Base-by-base conservation (phyloP, 805 yeast genomes). In the Vanderwaltozyma tropicalis region DNA sequence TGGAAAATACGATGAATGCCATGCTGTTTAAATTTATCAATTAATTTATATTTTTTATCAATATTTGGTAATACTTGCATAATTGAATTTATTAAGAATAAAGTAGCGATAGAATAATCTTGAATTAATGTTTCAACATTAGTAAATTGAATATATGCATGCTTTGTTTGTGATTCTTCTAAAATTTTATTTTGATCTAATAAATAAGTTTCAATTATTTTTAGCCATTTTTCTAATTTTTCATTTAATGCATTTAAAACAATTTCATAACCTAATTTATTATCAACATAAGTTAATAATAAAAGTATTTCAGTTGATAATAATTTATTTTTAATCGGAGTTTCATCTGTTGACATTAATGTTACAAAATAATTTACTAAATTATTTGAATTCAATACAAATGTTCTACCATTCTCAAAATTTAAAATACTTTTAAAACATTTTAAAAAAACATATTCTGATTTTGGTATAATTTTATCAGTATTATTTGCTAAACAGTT, bases 21-120 rank as follows among this genome's bases (percentile, higher is more conserved):
- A 13, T 73, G 69, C 12, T 77, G 69, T 42, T 68, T 68, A 40
- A 84, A 62, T 46, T 68, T 67, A 35, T 94, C 69, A 10, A 84
- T 56, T 43, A 72, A 74, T 8, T 72, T 62, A 37, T 92, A 63
- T 35, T 34, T 66, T 61, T 43, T 72, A 50, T 48, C 59, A 49
- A 41, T 51, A 50, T 41, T 49, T 30, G 44, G 57, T 48, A 47
- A 59, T 41, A 51, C 75, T 45, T 65, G 70, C 12, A 75, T 67
- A 15, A 88, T 66, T 1, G 86, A 76, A 47, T 78, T 77, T 25
- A 86, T 64, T 30, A 89, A 66, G 28, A 83, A 70, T 14, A 38
- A 14, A 6, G 30, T 20, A 5, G 36, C 38, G 5, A 21, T 25
- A 20, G 38, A 33, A 30, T 36, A 36, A 10, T 40, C 38, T 17